Conservation (phyloP, 2,329 filamentous ascomycete genomes). For the Venturia carpophila region DNA sequence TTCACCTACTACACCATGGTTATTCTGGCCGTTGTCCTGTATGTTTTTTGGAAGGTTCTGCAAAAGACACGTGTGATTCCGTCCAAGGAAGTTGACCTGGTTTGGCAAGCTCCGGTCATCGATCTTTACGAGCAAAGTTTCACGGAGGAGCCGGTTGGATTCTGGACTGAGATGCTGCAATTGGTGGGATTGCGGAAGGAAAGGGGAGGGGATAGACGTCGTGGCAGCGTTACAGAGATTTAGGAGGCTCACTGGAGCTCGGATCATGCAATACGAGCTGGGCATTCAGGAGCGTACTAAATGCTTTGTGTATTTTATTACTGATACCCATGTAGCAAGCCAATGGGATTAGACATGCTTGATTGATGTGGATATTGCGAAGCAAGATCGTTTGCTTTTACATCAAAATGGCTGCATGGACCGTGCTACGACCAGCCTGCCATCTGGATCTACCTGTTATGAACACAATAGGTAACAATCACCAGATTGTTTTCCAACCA, state of each 20-base stretch:
- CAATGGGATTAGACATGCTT: too few species aligned
- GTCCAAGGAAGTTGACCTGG: constrained; percentile 49
- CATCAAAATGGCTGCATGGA: too few species aligned
- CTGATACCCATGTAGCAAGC: too few species aligned
- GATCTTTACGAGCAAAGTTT: constrained; percentile 52
- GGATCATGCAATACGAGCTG: too few species aligned
- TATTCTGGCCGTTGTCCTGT: constrained; percentile 47
- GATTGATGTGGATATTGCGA: too few species aligned
- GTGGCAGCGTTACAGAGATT: constrained; percentile 6
- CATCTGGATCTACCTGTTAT: neutral
- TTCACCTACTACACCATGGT: constrained; percentile 39
- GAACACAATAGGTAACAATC: too few species aligned
- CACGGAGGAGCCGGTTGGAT: constrained; percentile 41
- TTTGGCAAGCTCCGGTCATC: constrained; percentile 53
- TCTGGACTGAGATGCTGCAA: constrained; percentile 49
- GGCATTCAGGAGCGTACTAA: neutral
- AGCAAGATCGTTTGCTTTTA: too few species aligned
- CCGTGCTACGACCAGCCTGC: neutral
- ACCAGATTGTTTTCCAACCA: too few species aligned
- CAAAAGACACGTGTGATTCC: constrained; percentile 50
- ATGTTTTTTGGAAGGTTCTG: constrained; percentile 55
- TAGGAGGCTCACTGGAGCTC: neutral
- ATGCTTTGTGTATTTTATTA: neutral
- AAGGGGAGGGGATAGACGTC: neutral
- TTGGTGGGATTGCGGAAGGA: constrained; percentile 33